Evolutionary conservation across 1,284 basidiomycete genomes (phyloP), one percentile per base, ranked within the genome.

Genomic region (Moesziomyces sp.): DNA sequence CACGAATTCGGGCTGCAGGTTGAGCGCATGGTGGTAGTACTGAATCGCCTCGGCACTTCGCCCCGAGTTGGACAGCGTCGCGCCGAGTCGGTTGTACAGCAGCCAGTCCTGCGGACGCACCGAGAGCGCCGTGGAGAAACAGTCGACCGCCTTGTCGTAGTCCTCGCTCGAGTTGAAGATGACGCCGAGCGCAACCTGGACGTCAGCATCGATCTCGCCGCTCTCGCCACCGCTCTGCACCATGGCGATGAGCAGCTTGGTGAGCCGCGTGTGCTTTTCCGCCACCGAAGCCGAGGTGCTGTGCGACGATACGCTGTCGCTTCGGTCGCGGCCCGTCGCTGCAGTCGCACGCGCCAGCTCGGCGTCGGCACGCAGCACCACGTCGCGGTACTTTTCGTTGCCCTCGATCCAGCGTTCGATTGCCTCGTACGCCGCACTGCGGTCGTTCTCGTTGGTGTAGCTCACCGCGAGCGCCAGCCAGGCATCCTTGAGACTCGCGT

Each of bases 71-170:
- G 94, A 94, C 82, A 97, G 90, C 2, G 95, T 98, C 18, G 96
- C 96, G 16, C 96, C 96, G 26, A 98, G 92, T 24, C 96, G 90
- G 84, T 99, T 99, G 86, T 94, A 97, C 68, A 99, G 85, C 49
- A 96, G 86, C 92, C 93, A 97, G 82, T 99, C 96, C 68, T 94
- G 90, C 1, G 95, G 96, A 59, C 93, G 88, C 50, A 93, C 91
- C 19, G 90, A 90, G 60, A 99, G 86, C 0, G 97, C 96, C 0
- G 95, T 89, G 46, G 88, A 87, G 86, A 99, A 99, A 85, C 96
- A 99, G 84, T 99, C 96, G 75, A 92, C 91, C 0, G 96, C 93
- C 82, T 94, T 94, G 43, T 87, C 87, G 81, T 94, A 98, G 58
- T 98, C 78, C 59, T 96, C 94, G 60, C 90, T 92, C 14, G 92